phyloP scores from a whole-genome alignment of 805 yeast species.

The Diddensiella transvaalensis region DNA sequence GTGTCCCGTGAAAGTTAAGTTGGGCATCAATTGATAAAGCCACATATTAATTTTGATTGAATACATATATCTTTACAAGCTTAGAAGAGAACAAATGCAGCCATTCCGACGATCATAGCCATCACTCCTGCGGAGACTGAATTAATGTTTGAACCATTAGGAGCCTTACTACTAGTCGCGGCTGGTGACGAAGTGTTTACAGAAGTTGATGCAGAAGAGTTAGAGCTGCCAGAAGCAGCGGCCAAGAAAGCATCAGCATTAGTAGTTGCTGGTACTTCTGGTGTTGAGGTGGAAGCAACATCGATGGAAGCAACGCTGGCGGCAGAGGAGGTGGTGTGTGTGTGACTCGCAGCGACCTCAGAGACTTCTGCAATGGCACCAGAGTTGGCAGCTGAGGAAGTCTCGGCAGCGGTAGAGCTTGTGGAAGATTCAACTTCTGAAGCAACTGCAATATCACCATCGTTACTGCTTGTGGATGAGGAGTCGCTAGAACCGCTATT shows the following conservation, averaged over 20 bases:
- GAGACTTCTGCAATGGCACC: constrained; percentile 17
- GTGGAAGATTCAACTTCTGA: constrained; percentile 17
- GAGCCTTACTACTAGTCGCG: not conserved
- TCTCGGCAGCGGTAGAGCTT: constrained; percentile 12
- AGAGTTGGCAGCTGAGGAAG: constrained; percentile 17
- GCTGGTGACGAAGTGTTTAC: not conserved
- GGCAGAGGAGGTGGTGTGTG: constrained; percentile 20
- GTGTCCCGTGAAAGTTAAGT: too few species aligned
- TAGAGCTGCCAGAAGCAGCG: constrained; percentile 11
- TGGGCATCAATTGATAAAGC: too few species aligned
- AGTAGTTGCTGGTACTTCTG: constrained; percentile 32
- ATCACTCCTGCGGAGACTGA: not conserved
- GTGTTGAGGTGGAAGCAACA: constrained; percentile 34
- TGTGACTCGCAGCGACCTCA: constrained; percentile 40
- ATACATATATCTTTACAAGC: too few species aligned
- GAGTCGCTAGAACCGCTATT: constrained; percentile 20
- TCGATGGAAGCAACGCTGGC: constrained; percentile 16
- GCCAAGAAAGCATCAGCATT: constrained; percentile 11
- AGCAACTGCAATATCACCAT: constrained; percentile 21
- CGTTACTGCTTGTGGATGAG: constrained; percentile 16
- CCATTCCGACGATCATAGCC: not conserved
- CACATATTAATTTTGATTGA: too few species aligned
- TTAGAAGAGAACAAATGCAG: not conserved
- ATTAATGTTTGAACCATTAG: not conserved
- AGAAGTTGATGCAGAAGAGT: not conserved